Evolutionary conservation across 352 stramenopile genomes (phyloP).

Genomic region (Pythium brachiatum): DNA sequence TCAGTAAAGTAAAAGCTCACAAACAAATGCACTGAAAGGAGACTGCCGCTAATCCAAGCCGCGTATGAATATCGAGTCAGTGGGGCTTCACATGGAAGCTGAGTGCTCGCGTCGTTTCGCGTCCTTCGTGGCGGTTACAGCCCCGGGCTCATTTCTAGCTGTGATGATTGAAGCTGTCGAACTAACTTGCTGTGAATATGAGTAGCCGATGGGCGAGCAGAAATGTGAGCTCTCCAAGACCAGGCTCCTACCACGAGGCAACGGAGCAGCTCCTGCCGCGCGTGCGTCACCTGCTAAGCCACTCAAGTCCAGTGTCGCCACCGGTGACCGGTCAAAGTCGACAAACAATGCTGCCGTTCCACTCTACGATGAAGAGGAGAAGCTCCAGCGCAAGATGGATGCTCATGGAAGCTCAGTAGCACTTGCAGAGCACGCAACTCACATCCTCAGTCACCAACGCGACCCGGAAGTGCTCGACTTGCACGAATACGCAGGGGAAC

Average conservation of each 20-base stretch:
- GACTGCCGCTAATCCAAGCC: background rate
- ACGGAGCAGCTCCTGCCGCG: background rate
- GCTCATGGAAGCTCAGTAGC: slow-evolving; percentile 35
- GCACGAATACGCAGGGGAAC: slow-evolving; percentile 34
- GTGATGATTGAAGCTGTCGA: background rate
- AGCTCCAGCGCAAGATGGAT: slow-evolving; percentile 33
- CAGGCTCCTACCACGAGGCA: slow-evolving; percentile 4
- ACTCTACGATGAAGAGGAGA: slow-evolving; percentile 33
- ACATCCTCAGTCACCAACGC: slow-evolving; percentile 40
- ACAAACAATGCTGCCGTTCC: slow-evolving; percentile 34
- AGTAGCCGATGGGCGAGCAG: slow-evolving; percentile 19
- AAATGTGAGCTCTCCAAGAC: slow-evolving; percentile 4
- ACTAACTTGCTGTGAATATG: slow-evolving; percentile 21
- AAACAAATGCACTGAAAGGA: slow-evolving; percentile 17
- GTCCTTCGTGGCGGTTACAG: background rate
- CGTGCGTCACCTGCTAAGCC: slow-evolving; percentile 4
- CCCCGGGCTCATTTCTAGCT: background rate
- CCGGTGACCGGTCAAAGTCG: background rate
- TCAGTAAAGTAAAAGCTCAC: slow-evolving; percentile 48
- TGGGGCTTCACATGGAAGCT: background rate
- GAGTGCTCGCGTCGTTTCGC: slow-evolving; percentile 2
- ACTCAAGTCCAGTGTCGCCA: background rate
- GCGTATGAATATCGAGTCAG: background rate
- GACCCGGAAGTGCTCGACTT: slow-evolving; percentile 65
- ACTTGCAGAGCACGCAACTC: slow-evolving; percentile 43